Evolutionary conservation across 2,329 filamentous ascomycete species (phyloP), one percentile per base, ranked within the genome.

Genomic region (Cytospora mali): DNA sequence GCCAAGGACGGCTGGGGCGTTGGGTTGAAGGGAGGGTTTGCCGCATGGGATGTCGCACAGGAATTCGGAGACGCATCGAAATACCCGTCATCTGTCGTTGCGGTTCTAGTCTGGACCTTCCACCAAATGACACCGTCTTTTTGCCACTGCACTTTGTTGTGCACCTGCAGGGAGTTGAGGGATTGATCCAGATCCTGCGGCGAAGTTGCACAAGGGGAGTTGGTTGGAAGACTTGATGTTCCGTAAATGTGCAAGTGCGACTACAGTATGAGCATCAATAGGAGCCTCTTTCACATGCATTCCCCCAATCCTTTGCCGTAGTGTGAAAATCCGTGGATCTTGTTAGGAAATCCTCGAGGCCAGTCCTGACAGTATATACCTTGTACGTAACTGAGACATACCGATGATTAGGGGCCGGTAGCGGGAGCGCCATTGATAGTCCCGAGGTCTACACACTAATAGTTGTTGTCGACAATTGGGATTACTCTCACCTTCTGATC

Each of bases 1-100:
- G 62, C 57, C 57, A 57, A 53, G 57, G 33, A 31, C 31, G 48
- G n/a, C n/a, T n/a, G n/a, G n/a, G n/a, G n/a, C n/a, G n/a, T n/a
- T 49, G 29, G 33, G 53, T 23, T 50, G 52, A 29, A 62, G 52
- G 29, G 31, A 28, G 21, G 55, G 52, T 28, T 16, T 33, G 46
- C 59, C 46, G 52, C 31, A 42, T 61, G 59, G 31, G 46, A 31
- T n/a, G 53, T 62, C 39, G 53, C 46, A 62, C 53, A 55, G 31
- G 48, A 21, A 23, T 9, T 23, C 42, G n/a, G 10, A 46, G n/a
- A 23, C n/a, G 42, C 23, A 46, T 46, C 42, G 42, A 46, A 42
- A 42, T 18, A 18, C 5, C 39, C 39, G 39, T 18, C 2, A 16
- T 46, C 39, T 21, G n/a, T 46, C n/a, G 7, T n/a, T 46, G n/a